Evolutionary conservation across 495 filamentous ascomycete species (phyloP), one percentile per base, ranked within the genome.

Genomic region (Neurospora africana): DNA sequence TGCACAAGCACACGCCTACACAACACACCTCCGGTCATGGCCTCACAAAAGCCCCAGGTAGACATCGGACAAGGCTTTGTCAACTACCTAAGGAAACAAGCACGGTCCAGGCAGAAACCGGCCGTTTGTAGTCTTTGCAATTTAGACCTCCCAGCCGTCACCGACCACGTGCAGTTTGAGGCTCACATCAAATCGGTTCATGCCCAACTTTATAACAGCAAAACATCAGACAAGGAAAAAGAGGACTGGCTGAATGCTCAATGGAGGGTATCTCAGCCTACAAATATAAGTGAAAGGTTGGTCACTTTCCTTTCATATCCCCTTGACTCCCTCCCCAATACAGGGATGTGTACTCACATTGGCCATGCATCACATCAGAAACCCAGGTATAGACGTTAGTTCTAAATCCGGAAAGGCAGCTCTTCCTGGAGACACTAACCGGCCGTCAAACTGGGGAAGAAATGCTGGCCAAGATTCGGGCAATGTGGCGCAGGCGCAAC

Each of bases 221-320:
- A 65, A 19, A 9, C 1, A 4, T 27, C 71, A 17, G 73, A 73
- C 2, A 68, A 75, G 30, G 74, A 72, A 37, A 73, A 70, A 43
- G 30, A 47, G 4, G 58, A 37, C 0, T 71, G 70, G 70, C 21
- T 74, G 1, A 21, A 36, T 35, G 41, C 65, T 5, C 69, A 74
- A 13, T 74, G 73, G 73, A 68, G 65, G 43, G 68, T 44, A 36
- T 67, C 43, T 19, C 9, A 37, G 19, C 27, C 67, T 65, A 65
- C 53, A 35, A 65, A 19, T 65, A 65, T 19, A 43, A 38, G 11
- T 36, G 73, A 74, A 15, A 72, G 68, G 73, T 74, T 17, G 15
- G 70, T 70, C n/a, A n/a, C 68, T 27, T 43, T 27, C 27, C 68
- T 21, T 35, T 6, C 27, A 39, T 70, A 6, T 5, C 23, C 27